Evolutionary conservation across 768 basidiomycete genomes (phyloP).

Genomic region (Rhizopogon rudus): DNA sequence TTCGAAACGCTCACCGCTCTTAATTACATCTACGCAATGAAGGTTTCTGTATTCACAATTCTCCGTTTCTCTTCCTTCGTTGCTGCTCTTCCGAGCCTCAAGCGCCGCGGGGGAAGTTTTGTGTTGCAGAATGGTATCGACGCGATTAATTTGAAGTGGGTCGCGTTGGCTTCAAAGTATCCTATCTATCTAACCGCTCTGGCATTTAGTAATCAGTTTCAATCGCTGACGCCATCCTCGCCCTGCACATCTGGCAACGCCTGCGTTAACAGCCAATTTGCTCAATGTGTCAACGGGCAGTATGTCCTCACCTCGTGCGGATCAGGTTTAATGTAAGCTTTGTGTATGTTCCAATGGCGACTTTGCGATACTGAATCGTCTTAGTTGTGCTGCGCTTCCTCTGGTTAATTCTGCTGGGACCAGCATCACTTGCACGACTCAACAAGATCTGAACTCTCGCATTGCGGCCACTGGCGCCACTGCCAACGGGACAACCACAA

Average conservation of each 20-base stretch:
- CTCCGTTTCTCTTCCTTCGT: constrained; percentile 21
- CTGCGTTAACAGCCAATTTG: constrained; percentile 45
- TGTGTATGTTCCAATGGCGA: not conserved
- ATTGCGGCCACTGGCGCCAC: constrained; percentile 34
- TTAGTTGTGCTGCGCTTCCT: constrained; percentile 39
- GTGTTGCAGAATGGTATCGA: constrained; percentile 36
- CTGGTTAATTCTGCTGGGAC: constrained; percentile 46
- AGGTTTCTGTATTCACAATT: constrained; percentile 33
- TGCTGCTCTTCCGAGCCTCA: constrained; percentile 32
- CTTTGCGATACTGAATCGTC: not conserved
- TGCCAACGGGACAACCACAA: constrained; percentile 15
- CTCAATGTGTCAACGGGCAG: constrained; percentile 49
- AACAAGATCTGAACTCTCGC: constrained; percentile 40
- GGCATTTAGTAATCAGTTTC: constrained; percentile 16
- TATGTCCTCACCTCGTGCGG: constrained; percentile 23
- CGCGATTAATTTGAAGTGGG: constrained; percentile 38
- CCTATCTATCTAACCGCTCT: constrained; percentile 3
- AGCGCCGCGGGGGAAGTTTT: constrained; percentile 24
- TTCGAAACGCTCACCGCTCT: not conserved
- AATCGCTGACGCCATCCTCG: constrained; percentile 18
- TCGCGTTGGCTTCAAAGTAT: not conserved
- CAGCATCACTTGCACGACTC: constrained; percentile 46
- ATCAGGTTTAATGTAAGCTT: constrained; percentile 14
- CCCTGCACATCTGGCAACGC: constrained; percentile 38
- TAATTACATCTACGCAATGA: constrained; percentile 25